Evolutionary conservation across 208 protist genomes (phyloP), one percentile per base, ranked within the genome.

Genomic region (Borovskyia barvae): DNA sequence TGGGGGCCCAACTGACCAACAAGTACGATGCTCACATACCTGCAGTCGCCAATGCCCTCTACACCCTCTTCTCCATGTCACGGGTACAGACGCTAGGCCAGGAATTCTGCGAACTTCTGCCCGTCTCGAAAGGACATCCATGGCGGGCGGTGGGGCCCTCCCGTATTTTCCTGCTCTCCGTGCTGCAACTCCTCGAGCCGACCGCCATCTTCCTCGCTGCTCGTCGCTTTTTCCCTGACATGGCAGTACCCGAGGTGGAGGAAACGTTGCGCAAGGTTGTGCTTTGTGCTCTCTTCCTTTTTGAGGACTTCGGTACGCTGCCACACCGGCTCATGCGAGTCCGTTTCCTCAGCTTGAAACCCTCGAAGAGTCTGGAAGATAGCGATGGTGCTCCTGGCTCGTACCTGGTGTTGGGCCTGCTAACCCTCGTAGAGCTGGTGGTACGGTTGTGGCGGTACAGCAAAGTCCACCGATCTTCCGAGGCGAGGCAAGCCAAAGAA

Each of bases 41-140:
- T 7, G 64, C 74, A 4, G 65, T 82, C 22, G 54, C 82, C n/a
- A 67, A 61, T 20, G 79, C 76, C 17, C 33, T 89, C 15, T 95
- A 95, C 62, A 77, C 80, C 8, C 67, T 87, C 17, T 82, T 81
- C 47, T 71, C 85, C 28, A 80, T 92, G 66, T 43, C 77, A 5
- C 49, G 53, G 9, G 73, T 75, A 32, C 89, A 91, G 56, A 95
- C 89, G 9, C 72, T 92, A 8, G 89, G 89, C 2, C 76, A 95
- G 66, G 85, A 95, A 71, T 93, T 93, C 71, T 95, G 89, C 57
- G 82, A 93, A 39, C 15, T 89, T 20, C 76, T 95, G 24, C 80
- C 85, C 20, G 83, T 89, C 8, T 76, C 70, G 1, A 56, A 58
- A 29, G 78, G 66, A 2, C 71, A 50, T 29, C 63, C 74, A 33